Conservation (phyloP, 495 filamentous ascomycete genomes). For the Daldinia vernicosa region DNA sequence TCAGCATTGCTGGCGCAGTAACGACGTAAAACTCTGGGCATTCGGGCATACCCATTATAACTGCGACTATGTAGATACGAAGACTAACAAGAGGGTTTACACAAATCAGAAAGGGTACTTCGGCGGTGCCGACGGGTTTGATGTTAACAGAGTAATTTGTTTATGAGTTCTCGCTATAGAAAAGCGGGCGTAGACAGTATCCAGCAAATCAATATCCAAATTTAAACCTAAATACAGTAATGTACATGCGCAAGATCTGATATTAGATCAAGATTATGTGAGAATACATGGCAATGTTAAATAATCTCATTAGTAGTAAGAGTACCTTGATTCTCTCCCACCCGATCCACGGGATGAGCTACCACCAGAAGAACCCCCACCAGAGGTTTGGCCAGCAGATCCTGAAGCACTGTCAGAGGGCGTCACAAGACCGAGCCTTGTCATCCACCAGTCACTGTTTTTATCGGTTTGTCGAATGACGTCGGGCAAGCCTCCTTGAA, state of each 20-base stretch:
- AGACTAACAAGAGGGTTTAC: slow-evolving; percentile 16
- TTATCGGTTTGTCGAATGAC: neutral
- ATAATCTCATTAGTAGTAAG: no score
- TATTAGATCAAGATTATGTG: no score
- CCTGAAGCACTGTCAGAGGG: no score
- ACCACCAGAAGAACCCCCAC: no score
- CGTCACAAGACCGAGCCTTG: no score
- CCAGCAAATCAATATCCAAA: neutral
- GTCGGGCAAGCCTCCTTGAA: neutral
- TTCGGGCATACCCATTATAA: slow-evolving; percentile 68
- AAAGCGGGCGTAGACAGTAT: neutral
- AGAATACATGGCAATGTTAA: no score
- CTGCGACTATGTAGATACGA: slow-evolving; percentile 31
- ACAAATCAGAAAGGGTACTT: slow-evolving; percentile 52
- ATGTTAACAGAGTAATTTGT: neutral
- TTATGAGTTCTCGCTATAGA: neutral
- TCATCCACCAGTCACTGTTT: neutral
- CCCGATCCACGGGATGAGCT: no score
- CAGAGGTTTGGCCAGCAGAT: no score
- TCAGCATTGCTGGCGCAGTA: slow-evolving; percentile 57
- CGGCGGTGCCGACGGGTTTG: slow-evolving; percentile 4
- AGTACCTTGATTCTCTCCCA: no score
- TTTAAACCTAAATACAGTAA: neutral
- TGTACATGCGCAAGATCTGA: neutral
- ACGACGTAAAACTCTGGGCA: slow-evolving; percentile 60